Evolutionary conservation across 2,329 filamentous ascomycete species (phyloP).

Genomic region (Diplodia seriata): DNA sequence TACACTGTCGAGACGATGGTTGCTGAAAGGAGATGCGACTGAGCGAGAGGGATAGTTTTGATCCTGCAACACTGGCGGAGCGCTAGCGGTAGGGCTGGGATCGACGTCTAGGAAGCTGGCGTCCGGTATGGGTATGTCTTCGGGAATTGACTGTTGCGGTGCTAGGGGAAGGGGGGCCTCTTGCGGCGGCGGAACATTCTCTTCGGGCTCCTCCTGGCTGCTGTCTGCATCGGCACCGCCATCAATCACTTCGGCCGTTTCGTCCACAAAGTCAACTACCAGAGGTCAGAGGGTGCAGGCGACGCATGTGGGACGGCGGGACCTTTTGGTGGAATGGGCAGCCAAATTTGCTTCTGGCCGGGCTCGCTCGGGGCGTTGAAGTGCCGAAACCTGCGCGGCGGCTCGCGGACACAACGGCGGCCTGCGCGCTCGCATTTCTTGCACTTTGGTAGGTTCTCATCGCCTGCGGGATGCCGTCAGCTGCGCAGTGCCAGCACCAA

Average conservation of each 20-base stretch:
- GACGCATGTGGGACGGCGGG: not conserved
- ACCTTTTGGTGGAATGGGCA: slow-evolving; percentile 46
- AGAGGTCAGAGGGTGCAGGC: slow-evolving; percentile 33
- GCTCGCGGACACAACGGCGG: slow-evolving; percentile 46
- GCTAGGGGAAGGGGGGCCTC: not conserved
- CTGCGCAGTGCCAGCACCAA: not conserved
- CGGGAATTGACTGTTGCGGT: not conserved
- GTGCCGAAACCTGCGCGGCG: slow-evolving; percentile 45
- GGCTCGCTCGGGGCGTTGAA: slow-evolving; percentile 45
- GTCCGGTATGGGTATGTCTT: not conserved
- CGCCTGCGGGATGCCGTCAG: slow-evolving; percentile 38
- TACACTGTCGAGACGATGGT: slow-evolving; percentile 24
- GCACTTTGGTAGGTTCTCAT: slow-evolving; percentile 46
- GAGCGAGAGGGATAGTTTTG: not conserved
- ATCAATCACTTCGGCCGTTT: slow-evolving; percentile 44
- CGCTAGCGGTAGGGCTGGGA: not conserved
- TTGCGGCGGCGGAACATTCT: not conserved
- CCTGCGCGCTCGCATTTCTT: slow-evolving; percentile 44
- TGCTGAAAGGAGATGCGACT: slow-evolving; percentile 34
- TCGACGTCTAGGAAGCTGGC: not conserved
- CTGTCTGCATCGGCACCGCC: slow-evolving; percentile 41
- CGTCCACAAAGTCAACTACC: slow-evolving; percentile 47
- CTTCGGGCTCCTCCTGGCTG: slow-evolving; percentile 30
- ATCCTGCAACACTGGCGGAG: not conserved
- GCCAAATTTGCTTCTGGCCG: slow-evolving; percentile 45